A percentile compares a stretch with the other conserved stretches of the same genome.
Conservation (phyloP, 495 filamentous ascomycete genomes). For the Cenococcum geophilum region DNA sequence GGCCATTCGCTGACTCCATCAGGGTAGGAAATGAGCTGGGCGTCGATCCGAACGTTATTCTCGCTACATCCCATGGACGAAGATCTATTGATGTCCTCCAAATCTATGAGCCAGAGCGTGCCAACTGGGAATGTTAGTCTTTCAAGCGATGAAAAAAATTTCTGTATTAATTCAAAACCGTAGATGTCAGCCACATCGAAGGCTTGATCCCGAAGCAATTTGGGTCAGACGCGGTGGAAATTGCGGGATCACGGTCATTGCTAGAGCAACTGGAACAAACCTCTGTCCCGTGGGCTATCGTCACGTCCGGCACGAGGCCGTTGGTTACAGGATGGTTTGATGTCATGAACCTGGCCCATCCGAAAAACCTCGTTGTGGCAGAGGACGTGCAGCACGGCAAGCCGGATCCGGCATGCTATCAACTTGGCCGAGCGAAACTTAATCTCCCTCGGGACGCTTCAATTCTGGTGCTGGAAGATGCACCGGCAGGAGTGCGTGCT, state of each 20-base stretch:
- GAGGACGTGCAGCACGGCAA: conserved; percentile 84
- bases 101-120: conserved; percentile 68
- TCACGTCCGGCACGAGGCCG: conserved; percentile 79
- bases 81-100: conserved; percentile 74
- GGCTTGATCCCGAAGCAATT: conserved; percentile 66
- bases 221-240: conserved; percentile 72
- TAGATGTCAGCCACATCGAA: conserved; percentile 77
- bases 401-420: conserved; percentile 81
- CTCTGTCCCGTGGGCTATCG: conserved; percentile 76
- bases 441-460: conserved; percentile 45
- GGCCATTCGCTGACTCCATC: conserved; percentile 11
- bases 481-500: conserved; percentile 81
- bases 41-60: conserved; percentile 71
- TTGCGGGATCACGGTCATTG: conserved; percentile 60
- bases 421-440: conserved; percentile 60
- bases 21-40: conserved; percentile 79
- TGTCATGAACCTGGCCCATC: conserved; percentile 66
- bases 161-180: background rate
- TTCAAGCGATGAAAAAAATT: background rate
- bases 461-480: conserved; percentile 84
- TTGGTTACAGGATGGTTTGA: conserved; percentile 82
- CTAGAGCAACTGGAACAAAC: conserved; percentile 53
- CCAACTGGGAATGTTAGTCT: conserved; percentile 83
- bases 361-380: conserved; percentile 69
- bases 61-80: conserved; percentile 83